Evolutionary conservation across 768 basidiomycete genomes (phyloP), one percentile per base, ranked within the genome.

Genomic region (Tylopilus subfusipes): DNA sequence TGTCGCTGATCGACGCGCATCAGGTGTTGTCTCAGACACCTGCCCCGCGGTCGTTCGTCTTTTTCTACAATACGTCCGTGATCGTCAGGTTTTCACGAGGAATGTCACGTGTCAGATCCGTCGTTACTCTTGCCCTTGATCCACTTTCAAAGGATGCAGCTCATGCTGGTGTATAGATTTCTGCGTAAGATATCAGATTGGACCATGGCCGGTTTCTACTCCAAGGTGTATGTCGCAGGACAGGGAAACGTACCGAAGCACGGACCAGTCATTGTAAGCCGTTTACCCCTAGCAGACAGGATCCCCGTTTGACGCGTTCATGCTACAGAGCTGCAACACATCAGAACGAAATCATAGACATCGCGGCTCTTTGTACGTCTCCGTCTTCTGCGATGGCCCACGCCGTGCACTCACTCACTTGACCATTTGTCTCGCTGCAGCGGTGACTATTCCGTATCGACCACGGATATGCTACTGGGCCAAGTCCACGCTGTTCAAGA

Each of bases 1-100:
- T 82, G 88, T 90, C 89, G 89, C 85, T 80, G 86, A 77, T 81
- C 83, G 86, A 89, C 88, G 80, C 89, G 89, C 89, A 90, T 74
- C 86, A 78, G 82, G 84, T 74, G 76, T 74, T 29, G 62, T 61
- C 70, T 57, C 56, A 68, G 65, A 66, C 74, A 73, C 81, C 81
- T 87, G 88, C 77, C 83, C 89, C 89, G 88, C 78, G 89, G 89
- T 90, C 86, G 81, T 60, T 63, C 65, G 40, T 55, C 50, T 54
- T 63, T 51, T 50, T 47, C 21, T 54, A 36, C 19, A 5, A 9
- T 22, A 14, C 13, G 6, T 1, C 5, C n/a, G 8, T 18, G 24
- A 51, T 22, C 8, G 27, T 34, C 12, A 12, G 33, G 19, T 9
- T 38, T 34, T 13, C 1, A 27, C n/a, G 12, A 19, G 19, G n/a